phyloP scores from a whole-genome alignment of 2,329 filamentous ascomycete species.

The Penicillium sp. region DNA sequence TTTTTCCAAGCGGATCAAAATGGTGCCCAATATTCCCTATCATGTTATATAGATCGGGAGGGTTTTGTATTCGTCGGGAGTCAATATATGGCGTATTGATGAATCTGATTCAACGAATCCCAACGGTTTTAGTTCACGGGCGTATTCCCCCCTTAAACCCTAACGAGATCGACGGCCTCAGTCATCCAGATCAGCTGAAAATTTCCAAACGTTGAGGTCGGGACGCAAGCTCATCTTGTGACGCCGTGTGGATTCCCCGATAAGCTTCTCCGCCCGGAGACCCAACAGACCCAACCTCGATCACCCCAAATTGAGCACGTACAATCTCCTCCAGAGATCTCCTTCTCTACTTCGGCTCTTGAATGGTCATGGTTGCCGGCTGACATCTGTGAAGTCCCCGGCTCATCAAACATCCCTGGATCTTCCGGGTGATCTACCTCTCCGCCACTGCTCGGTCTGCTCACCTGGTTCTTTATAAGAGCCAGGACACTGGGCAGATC shows the following conservation, averaged over 20 bases:
- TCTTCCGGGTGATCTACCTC: constrained; percentile 22
- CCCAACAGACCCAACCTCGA: too few relatives aligned
- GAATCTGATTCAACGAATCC: too few relatives aligned
- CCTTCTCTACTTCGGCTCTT: not conserved
- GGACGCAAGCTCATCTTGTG: too few relatives aligned
- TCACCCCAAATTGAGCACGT: not conserved
- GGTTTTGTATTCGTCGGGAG: too few relatives aligned
- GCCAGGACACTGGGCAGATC: constrained; percentile 40
- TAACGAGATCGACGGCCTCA: too few relatives aligned
- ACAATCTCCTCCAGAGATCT: not conserved
- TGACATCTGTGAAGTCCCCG: not conserved
- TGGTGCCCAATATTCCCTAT: too few relatives aligned
- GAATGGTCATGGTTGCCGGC: not conserved
- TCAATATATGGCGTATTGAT: too few relatives aligned
- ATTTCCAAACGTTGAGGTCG: not conserved
- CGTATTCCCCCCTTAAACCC: too few relatives aligned
- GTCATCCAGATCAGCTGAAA: not conserved
- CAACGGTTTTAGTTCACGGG: too few relatives aligned
- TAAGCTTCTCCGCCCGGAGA: constrained; percentile 1
- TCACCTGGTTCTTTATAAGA: constrained; percentile 43
- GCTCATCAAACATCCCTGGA: constrained; percentile 17
- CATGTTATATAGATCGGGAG: too few relatives aligned
- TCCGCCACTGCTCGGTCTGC: constrained; percentile 32
- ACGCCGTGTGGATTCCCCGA: not conserved
- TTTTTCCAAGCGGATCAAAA: too few relatives aligned